phyloP scores from a whole-genome alignment of 192 early-diverging fungal genomes.

The Oehlia diaphana region DNA sequence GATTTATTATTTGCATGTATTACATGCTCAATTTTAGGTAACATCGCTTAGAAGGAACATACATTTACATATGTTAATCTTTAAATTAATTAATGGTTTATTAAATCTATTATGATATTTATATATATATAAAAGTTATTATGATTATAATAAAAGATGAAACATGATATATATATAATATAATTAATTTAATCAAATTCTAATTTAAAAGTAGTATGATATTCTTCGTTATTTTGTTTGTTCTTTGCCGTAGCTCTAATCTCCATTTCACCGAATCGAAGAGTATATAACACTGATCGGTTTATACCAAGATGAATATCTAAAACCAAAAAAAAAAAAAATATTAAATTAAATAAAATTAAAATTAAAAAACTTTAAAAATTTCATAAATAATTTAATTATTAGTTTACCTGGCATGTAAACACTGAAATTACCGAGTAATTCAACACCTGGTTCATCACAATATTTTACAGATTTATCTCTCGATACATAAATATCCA shows the following conservation, averaged over 20 bases:
- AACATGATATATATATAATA: no score
- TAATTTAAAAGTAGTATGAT: constrained; percentile 11
- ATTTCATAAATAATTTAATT: no score
- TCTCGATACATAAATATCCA: background rate
- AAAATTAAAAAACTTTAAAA: background rate
- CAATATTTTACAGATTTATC: background rate
- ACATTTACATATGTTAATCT: no score
- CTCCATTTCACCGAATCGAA: constrained; percentile 15
- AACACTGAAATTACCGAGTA: background rate
- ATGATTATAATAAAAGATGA: no score
- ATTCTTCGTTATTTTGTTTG: background rate
- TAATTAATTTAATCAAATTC: background rate
- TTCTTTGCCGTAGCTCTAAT: constrained; percentile 19
- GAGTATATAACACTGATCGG: constrained; percentile 9
- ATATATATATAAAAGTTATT: no score
- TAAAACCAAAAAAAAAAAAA: background rate
- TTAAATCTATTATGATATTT: no score
- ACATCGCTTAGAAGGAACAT: no score
- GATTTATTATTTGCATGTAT: no score
- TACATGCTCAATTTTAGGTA: no score
- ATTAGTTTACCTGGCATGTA: background rate
- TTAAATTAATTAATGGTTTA: no score
- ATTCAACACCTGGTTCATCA: background rate
- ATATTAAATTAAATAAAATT: background rate
- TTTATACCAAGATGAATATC: background rate